Evolutionary conservation across 768 basidiomycete species (phyloP).

Genomic region (Pulveroboletus sp.): DNA sequence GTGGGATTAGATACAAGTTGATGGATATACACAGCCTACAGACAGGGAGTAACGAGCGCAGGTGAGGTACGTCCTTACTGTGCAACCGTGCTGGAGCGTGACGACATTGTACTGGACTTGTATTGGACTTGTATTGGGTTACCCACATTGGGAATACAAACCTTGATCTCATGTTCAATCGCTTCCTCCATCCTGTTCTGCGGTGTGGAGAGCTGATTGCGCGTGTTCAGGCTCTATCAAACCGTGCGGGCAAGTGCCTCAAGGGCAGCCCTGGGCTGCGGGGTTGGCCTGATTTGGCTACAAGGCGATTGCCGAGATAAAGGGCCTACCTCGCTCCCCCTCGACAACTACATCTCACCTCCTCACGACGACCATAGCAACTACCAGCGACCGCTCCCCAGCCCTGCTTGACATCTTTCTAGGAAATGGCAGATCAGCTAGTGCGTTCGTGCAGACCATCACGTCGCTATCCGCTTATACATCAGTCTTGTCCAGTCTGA

Average conservation of each 20-base stretch:
- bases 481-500: conserved; percentile 42
- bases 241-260: no score
- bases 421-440: conserved; percentile 54
- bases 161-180: no score
- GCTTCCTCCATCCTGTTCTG: no score
- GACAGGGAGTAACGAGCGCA: conserved; percentile 1
- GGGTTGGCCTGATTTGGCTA: conserved; percentile 20
- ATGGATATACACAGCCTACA: conserved; percentile 8
- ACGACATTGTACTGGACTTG: no score
- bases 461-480: conserved; percentile 12
- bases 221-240: neutral
- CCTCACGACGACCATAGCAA: conserved; percentile 3
- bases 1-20: conserved; percentile 37
- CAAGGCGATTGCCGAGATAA: conserved; percentile 34
- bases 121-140: no score
- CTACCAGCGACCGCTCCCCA: neutral
- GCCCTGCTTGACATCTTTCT: conserved; percentile 9
- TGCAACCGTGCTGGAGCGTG: no score
- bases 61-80: neutral
- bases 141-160: no score
- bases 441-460: conserved; percentile 33
- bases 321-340: conserved; percentile 1
- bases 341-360: conserved; percentile 6
- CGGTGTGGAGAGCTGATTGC: no score
- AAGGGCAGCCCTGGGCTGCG: conserved; percentile 14